These are phyloP conservation scores for Mucor irregularis DNA, from an alignment of 371 early-diverging fungal genomes.

Conservation along the genomic window DNA sequence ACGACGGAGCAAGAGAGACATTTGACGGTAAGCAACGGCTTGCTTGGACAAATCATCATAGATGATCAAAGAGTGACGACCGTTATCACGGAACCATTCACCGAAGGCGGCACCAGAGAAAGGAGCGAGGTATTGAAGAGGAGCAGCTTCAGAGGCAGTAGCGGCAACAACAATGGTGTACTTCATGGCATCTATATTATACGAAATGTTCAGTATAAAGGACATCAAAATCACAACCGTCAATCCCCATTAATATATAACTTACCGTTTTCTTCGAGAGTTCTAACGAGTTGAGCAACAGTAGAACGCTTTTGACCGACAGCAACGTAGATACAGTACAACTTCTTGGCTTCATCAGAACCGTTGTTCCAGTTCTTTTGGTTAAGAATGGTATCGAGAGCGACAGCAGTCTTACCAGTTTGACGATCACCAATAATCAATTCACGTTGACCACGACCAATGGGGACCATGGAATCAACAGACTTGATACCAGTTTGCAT, in stretches of 20 bases:
- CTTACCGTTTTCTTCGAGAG: constrained; percentile 83
- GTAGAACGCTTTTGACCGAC: constrained; percentile 98
- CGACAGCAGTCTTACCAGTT: constrained; percentile 96
- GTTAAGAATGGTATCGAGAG: constrained; percentile 95
- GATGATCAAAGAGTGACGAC: constrained; percentile 91
- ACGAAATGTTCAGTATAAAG: background rate
- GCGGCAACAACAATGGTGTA: constrained; percentile 96
- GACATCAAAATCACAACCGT: background rate
- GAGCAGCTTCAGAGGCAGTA: constrained; percentile 95
- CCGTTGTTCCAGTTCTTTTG: constrained; percentile 92
- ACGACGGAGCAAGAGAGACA: constrained; percentile 96
- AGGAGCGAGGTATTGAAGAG: constrained; percentile 95
- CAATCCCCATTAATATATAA: background rate
- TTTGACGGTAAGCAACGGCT: constrained; percentile 98
- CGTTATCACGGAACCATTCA: constrained; percentile 97
- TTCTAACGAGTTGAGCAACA: constrained; percentile 96
- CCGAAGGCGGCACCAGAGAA: constrained; percentile 94
- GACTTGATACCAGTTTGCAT: constrained; percentile 98
- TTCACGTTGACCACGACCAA: constrained; percentile 98
- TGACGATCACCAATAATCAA: constrained; percentile 98
- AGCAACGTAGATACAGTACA: constrained; percentile 97
- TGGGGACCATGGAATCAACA: constrained; percentile 97
- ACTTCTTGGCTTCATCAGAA: constrained; percentile 47
- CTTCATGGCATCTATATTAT: constrained; percentile 55
- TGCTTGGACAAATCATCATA: constrained; percentile 98